These are phyloP conservation scores for Sporothrix euskadiensis DNA, from an alignment of 2,329 filamentous ascomycete species.

Conservation along the genomic window DNA sequence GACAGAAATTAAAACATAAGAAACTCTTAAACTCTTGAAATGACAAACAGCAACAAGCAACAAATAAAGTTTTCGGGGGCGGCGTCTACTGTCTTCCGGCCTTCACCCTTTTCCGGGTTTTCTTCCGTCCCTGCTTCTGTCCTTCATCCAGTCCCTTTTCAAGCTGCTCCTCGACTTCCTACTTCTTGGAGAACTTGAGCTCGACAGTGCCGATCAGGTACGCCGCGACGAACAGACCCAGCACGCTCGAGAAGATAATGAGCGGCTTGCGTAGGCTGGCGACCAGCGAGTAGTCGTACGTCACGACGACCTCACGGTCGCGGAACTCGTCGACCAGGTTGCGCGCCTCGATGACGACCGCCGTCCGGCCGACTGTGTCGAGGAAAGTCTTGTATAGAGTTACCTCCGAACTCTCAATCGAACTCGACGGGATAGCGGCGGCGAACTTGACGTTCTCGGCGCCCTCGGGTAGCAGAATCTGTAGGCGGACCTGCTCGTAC, in stretches of 20 bases:
- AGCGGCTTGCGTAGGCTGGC: constrained; percentile 83
- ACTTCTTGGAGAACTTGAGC: constrained; percentile 64
- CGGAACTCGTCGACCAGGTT: constrained; percentile 91
- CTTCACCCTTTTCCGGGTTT: constrained; percentile 8
- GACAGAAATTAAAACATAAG: not conserved
- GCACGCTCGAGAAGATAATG: constrained; percentile 71
- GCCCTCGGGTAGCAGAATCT: constrained; percentile 87
- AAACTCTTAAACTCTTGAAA: not conserved
- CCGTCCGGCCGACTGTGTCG: constrained; percentile 86
- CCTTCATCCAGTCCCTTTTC: not conserved
- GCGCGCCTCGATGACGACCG: constrained; percentile 73
- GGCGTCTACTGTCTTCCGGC: not conserved
- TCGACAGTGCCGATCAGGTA: constrained; percentile 79
- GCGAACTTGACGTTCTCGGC: constrained; percentile 78
- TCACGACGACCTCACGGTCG: constrained; percentile 78
- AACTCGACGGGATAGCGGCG: constrained; percentile 66
- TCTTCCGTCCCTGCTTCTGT: no score
- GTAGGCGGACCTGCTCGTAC: constrained; percentile 77
- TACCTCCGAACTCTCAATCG: constrained; percentile 59
- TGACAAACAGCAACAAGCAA: not conserved
- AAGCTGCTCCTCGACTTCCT: not conserved
- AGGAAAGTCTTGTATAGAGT: constrained; percentile 84
- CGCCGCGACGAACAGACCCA: constrained; percentile 71
- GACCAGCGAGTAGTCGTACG: constrained; percentile 78
- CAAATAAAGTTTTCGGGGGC: constrained; percentile 13